A percentile compares a stretch with the other conserved stretches of the same genome.
Evolutionary conservation across 176 grass and related monocot genomes (phyloP).

Genomic region (Triticum urartu): DNA sequence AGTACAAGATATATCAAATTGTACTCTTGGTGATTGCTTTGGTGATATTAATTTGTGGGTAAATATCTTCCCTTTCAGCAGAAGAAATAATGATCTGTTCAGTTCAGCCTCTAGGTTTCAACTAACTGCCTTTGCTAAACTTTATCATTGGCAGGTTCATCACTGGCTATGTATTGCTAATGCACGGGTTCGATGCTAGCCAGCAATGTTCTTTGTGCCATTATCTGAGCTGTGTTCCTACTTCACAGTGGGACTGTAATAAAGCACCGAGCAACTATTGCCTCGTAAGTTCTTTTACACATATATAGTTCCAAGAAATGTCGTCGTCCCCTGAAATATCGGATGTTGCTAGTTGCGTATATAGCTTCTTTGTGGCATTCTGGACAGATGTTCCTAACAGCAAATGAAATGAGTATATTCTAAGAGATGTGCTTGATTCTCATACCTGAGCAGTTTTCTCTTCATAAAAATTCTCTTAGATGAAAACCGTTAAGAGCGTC

Average conservation of each 20-base stretch:
- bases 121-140: conserved; percentile 28
- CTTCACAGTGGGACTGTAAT: conserved; percentile 84
- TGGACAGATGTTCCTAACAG: neutral
- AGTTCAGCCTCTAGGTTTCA: neutral
- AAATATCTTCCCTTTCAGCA: conserved; percentile 23
- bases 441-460: neutral
- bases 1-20: conserved; percentile 84
- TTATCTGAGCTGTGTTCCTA: conserved; percentile 89
- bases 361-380: neutral
- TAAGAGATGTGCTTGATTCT: neutral
- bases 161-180: conserved; percentile 56
- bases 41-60: conserved; percentile 56
- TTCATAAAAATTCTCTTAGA: neutral
- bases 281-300: conserved; percentile 38
- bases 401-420: neutral
- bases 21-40: conserved; percentile 57
- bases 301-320: neutral
- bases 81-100: conserved; percentile 14
- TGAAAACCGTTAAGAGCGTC: conserved; percentile 2
- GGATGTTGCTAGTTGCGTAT: neutral
- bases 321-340: neutral
- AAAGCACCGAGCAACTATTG: conserved; percentile 49
- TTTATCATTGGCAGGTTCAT: conserved; percentile 64
- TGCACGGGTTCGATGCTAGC: conserved; percentile 60
- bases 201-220: conserved; percentile 85